Conservation (phyloP, 2,329 filamentous ascomycete genomes). For the Dryadomyces quercivorus region DNA sequence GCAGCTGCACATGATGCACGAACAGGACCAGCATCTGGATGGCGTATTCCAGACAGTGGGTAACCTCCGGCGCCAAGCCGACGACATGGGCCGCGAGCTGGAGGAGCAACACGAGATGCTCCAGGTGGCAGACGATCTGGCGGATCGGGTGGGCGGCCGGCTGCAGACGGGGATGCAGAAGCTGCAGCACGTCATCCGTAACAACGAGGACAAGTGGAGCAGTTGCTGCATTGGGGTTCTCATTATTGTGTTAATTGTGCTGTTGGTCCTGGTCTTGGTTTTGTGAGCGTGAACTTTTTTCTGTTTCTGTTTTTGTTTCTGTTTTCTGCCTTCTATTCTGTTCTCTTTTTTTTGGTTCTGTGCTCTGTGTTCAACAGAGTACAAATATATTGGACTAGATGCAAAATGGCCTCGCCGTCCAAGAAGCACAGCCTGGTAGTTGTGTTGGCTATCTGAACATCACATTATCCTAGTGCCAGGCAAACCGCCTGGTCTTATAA, state of each 20-base stretch:
- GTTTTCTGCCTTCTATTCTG: not conserved
- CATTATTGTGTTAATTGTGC: conserved; percentile 76
- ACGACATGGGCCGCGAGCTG: conserved; percentile 90
- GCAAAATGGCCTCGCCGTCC: not conserved
- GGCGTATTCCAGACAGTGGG: conserved; percentile 89
- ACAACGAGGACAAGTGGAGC: conserved; percentile 80
- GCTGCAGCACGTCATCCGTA: conserved; percentile 69
- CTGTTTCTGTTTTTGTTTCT: conserved; percentile 5
- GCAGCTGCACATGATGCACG: conserved; percentile 82
- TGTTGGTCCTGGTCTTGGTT: conserved; percentile 66
- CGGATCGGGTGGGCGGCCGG: conserved; percentile 77
- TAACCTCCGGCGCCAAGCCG: conserved; percentile 77
- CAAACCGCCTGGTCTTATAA: not conserved
- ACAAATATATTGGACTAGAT: too few relatives aligned
- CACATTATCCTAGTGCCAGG: not conserved
- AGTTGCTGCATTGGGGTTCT: conserved; percentile 85
- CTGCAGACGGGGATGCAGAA: conserved; percentile 78
- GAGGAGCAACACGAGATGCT: conserved; percentile 91
- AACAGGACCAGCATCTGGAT: conserved; percentile 88
- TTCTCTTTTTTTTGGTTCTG: not conserved
- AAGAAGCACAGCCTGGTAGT: not conserved
- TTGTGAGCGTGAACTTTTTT: conserved; percentile 26
- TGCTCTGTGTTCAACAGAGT: too few relatives aligned
- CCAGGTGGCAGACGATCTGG: conserved; percentile 70
- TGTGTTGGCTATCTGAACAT: not conserved